phyloP scores from a whole-genome alignment of 177 flowering plant genomes.

The Telopea speciosissima region DNA sequence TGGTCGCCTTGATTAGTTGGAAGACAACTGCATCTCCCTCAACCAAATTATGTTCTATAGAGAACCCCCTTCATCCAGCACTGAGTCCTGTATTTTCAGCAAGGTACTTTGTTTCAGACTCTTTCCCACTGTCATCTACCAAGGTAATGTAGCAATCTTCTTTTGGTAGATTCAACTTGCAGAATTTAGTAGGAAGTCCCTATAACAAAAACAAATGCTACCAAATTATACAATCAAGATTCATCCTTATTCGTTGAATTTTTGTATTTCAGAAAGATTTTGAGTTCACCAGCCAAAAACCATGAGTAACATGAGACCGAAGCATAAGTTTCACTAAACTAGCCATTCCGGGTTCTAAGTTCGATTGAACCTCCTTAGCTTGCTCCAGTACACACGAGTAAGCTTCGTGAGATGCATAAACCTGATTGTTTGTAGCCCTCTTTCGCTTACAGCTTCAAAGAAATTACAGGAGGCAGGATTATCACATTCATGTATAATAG shows the following conservation, averaged over 20 bases:
- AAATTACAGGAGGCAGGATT: neutral
- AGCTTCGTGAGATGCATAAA: conserved; percentile 1
- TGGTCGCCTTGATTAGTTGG: conserved; percentile 25
- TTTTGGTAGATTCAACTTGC: conserved; percentile 27
- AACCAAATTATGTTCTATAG: conserved; percentile 27
- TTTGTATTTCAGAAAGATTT: neutral
- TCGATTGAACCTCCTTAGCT: conserved; percentile 45
- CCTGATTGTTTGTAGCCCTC: neutral
- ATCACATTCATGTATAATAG: neutral
- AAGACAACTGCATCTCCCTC: conserved; percentile 39
- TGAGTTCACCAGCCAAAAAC: conserved; percentile 57
- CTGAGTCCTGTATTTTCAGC: conserved; percentile 28
- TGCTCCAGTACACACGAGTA: conserved; percentile 33
- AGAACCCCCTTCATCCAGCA: conserved; percentile 41
- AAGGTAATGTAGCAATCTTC: conserved; percentile 18
- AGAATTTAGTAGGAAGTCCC: conserved; percentile 61
- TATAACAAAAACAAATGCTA: conserved; percentile 12
- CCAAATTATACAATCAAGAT: neutral
- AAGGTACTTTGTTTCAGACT: conserved; percentile 21
- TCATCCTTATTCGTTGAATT: neutral
- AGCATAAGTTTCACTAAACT: conserved; percentile 47
- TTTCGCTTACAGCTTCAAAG: conserved; percentile 9
- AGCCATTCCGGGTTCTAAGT: conserved; percentile 36
- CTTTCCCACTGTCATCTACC: conserved; percentile 29
- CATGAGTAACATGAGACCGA: conserved; percentile 52